Evolutionary conservation across 1,139 yeast species (phyloP).

Genomic region (Nakaseomyces uthaithaninus): DNA sequence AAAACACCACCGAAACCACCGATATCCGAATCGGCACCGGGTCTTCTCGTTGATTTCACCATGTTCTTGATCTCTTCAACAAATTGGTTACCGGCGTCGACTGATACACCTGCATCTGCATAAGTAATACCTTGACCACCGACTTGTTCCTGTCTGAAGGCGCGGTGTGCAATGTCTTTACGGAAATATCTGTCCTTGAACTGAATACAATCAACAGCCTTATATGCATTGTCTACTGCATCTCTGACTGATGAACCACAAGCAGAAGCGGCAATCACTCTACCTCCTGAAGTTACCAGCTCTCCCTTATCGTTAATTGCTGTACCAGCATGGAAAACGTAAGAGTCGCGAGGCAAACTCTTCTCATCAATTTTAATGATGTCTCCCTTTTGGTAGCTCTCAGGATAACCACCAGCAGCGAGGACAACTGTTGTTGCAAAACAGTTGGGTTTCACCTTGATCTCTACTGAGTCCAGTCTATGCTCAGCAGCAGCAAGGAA

Average conservation of each 20-base stretch:
- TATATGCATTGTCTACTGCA: conserved; percentile 80
- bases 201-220: conserved; percentile 67
- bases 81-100: conserved; percentile 84
- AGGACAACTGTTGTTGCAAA: conserved; percentile 88
- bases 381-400: conserved; percentile 76
- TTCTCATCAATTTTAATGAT: conserved; percentile 53
- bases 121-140: conserved; percentile 49
- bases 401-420: conserved; percentile 98
- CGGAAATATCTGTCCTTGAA: conserved; percentile 77
- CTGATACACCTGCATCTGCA: conserved; percentile 94
- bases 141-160: conserved; percentile 53
- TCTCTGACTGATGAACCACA: conserved; percentile 64
- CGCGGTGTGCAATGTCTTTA: conserved; percentile 92
- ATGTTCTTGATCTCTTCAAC: conserved; percentile 85
- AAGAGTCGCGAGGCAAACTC: conserved; percentile 47
- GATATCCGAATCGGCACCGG: conserved; percentile 96
- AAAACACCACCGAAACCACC: conserved; percentile 99
- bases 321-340: conserved; percentile 95
- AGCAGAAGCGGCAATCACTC: conserved; percentile 94
- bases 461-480: conserved; percentile 75
- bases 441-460: conserved; percentile 51
- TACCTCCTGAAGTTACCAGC: conserved; percentile 84
- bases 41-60: conserved; percentile 89
- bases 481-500: conserved; percentile 93
- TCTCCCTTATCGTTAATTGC: conserved; percentile 39